Evolutionary conservation across 306 rosid genomes (phyloP), one percentile per base, ranked within the genome.

Genomic region (Clitoria ternatea): DNA sequence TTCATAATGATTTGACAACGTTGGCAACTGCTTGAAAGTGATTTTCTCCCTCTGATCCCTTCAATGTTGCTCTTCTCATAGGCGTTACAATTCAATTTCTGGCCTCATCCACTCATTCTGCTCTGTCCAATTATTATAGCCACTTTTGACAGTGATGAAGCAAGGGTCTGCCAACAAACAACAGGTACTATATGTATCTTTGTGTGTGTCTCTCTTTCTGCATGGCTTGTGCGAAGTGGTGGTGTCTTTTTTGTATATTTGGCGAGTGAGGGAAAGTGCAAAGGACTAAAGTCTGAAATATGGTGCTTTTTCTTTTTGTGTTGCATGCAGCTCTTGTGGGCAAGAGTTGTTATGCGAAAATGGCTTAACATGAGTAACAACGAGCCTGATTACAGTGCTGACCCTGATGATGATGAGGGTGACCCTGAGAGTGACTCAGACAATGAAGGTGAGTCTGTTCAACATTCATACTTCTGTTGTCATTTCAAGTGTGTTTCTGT

Each of bases 241-340:
- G 27, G 7, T 49, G 42, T 6, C 4, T 36, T 36, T 49, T 57
- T 61, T 70, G 45, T 29, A 39, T 17, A 55, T 79, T 74, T 61
- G 77, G 48, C 78, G 80, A 47, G 42, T 47, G 75, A 82, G 83
- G 55, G 64, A 77, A 55, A 66, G 57, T 83, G 83, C 83, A 70
- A 85, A 77, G 85, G 17, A 72, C 75, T 66, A 77, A 69, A 64
- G 75, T n/a, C 83, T 87, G 79, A 89, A 76, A 15, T 69, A 20
- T 86, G n/a, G n/a, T n/a, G 77, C 20, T 79, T 83, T 80, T 84
- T 85, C 68, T 77, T 40, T 83, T 84, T 77, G 62, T 85, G 66
- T 39, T 90, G 84, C 78, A 5, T 82, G 50, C 91, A 93, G 98
- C 82, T 63, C 44, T 87, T 90, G 39, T 90, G 98, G 98, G 88